Base-by-base conservation (phyloP, 495 filamentous ascomycete genomes). In the Tuber aestivum region DNA sequence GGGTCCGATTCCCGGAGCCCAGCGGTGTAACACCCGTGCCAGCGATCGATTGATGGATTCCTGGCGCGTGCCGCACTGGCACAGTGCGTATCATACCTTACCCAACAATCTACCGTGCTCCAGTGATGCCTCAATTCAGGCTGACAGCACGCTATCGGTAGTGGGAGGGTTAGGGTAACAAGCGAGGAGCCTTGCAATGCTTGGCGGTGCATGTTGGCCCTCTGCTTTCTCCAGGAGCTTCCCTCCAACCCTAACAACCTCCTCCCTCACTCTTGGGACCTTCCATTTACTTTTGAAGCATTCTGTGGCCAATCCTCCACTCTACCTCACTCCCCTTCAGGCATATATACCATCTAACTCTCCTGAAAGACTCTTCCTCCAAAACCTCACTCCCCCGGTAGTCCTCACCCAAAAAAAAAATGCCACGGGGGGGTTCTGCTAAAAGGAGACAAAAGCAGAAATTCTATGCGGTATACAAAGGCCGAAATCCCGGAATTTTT, bases 401-500 rank as follows among this genome's bases (percentile, higher is more conserved):
- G 27, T 27, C 21, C n/a, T 16, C n/a, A 32, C 50, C 27, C 50
- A 0, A 65, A 1, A 65, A 65, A 65, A 65, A n/a, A n/a, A n/a
- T 65, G 56, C n/a, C 56, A 65, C 56, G 56, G 27, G 27, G 50
- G n/a, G n/a, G n/a, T 16, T 65, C 56, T 16, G 27, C n/a, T 12
- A 65, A 32, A 32, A 27, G 14, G 56, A 32, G 16, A 35, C 27
- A 44, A 35, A 50, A 68, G 16, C 10, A 37, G 23, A 79, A 72
- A 32, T 42, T 79, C 40, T 78, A 78, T 50, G 78, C 78, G 2
- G 48, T 79, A 56, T 79, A 56, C 21, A 78, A 70, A 32, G 78
- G 78, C 10, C 78, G 78, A 40, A 42, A 45, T 21, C 45, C 78
- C 32, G 78, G 78, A 44, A 72, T 79, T 45, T 79, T 79, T 48